These are phyloP conservation scores for Lachnellula suecica DNA, from an alignment of 2,329 filamentous ascomycete species.

Conservation along the genomic window DNA sequence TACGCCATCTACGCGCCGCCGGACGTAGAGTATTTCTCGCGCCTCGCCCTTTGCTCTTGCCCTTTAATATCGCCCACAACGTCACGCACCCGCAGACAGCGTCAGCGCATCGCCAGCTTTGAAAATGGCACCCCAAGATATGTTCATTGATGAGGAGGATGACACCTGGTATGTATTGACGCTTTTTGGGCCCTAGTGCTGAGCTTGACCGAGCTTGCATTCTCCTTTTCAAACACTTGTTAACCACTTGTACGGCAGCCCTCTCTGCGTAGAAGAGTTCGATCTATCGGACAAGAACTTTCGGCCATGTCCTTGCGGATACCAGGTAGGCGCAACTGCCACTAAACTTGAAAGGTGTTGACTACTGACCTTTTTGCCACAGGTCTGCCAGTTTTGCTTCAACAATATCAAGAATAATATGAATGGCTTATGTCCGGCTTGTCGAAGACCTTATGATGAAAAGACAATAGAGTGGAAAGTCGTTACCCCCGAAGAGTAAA, in stretches of 20 bases:
- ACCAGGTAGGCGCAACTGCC: constrained; percentile 68
- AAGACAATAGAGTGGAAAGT: constrained; percentile 97
- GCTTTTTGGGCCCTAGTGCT: not conserved
- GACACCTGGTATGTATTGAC: constrained; percentile 58
- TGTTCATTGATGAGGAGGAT: constrained; percentile 71
- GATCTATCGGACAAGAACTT: constrained; percentile 98
- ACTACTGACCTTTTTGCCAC: constrained; percentile 11
- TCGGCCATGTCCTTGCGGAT: constrained; percentile 93
- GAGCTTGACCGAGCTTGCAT: not conserved
- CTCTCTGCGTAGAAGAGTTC: constrained; percentile 98
- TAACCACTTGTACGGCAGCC: constrained; percentile 55
- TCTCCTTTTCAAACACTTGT: constrained; percentile 1
- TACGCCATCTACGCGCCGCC: constrained; percentile 19
- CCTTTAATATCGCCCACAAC: not conserved
- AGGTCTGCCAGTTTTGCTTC: constrained; percentile 99
- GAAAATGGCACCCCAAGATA: constrained; percentile 66
- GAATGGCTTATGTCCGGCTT: constrained; percentile 97
- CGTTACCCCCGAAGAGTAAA: constrained; percentile 91
- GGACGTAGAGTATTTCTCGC: constrained; percentile 7
- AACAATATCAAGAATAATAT: constrained; percentile 99
- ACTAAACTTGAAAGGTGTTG: constrained; percentile 2
- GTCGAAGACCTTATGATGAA: constrained; percentile 91
- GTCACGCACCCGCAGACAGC: constrained; percentile 12
- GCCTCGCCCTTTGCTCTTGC: constrained; percentile 6
- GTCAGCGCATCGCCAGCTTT: constrained; percentile 7